Evolutionary conservation across 129 eudicot genomes (phyloP), one percentile per base, ranked within the genome.

Genomic region (Centaurea solstitialis): DNA sequence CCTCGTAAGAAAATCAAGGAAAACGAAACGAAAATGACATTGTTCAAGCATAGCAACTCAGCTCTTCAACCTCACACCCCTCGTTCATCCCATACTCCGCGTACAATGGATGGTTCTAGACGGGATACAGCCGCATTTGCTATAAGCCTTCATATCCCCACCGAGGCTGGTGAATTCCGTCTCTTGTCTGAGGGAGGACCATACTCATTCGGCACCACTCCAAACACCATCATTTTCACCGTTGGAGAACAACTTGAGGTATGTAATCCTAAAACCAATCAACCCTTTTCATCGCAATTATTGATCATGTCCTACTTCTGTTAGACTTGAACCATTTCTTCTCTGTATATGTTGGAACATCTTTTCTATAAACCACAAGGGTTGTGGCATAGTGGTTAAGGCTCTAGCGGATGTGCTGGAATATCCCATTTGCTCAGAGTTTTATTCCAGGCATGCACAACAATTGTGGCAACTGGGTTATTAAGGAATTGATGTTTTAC

Each of bases 231-330:
- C 64, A 82, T 92, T 18, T 83, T 93, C 70, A 87, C 93, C 12
- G 28, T 93, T 8, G 96, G 97, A 53, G 90, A 85, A 82, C 86
- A 85, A 82, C 80, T 85, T 7, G 88, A 84, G 93, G 97, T 93
- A 90, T 57, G 65, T 57, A 15, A 53, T 53, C 13, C 26, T 72
- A 35, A 7, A 15, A 21, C 23, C 13, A 15, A 18, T 13, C 57
- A 23, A 13, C 5, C 13, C 2, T 8, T 47, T 73, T 18, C 23
- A 22, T 78, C 0, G 11, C 39, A 24, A 67, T 23, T 7, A 9
- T 0, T 23, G 71, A 21, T 67, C 15, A 24, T 2, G 0, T 18
- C n/a, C n/a, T n/a, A n/a, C n/a, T n/a, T n/a, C n/a, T n/a, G n/a
- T 15, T 53, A 53, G 9, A 13, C 21, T 53, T 53, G 22, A 17